phyloP scores from a whole-genome alignment of 352 stramenopile species.

The Pythium pyrilobum region DNA sequence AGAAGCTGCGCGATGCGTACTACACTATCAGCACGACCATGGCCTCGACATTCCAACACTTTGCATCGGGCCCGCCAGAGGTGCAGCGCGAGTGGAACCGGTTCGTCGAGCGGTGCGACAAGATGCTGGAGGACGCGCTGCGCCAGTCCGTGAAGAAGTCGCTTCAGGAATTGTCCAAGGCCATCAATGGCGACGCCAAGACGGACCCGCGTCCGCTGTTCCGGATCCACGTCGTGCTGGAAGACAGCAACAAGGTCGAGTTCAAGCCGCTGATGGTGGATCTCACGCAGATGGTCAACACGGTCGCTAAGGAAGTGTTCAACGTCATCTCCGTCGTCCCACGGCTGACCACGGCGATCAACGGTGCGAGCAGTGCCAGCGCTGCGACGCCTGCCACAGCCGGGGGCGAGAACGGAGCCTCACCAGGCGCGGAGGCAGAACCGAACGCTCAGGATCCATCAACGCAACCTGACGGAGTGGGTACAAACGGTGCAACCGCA shows the following conservation, averaged over 20 bases:
- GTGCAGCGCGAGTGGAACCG: slow-evolving; percentile 92
- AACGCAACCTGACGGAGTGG: neutral
- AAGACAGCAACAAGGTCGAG: slow-evolving; percentile 88
- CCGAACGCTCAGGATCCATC: slow-evolving; percentile 10
- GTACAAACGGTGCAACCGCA: neutral
- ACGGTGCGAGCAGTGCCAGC: slow-evolving; percentile 25
- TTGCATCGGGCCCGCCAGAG: slow-evolving; percentile 80
- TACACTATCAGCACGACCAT: slow-evolving; percentile 87
- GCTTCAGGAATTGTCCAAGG: slow-evolving; percentile 90
- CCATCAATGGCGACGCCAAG: slow-evolving; percentile 93
- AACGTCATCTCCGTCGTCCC: slow-evolving; percentile 90
- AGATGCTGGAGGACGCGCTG: slow-evolving; percentile 87
- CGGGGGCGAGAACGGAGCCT: slow-evolving; percentile 2
- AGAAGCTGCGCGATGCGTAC: slow-evolving; percentile 71
- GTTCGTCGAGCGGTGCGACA: slow-evolving; percentile 89
- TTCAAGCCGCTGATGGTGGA: slow-evolving; percentile 94
- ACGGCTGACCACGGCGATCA: slow-evolving; percentile 62
- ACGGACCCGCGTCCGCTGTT: slow-evolving; percentile 90
- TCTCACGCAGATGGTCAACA: slow-evolving; percentile 93
- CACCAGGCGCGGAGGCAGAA: neutral
- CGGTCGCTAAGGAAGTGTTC: slow-evolving; percentile 94
- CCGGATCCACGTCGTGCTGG: slow-evolving; percentile 90
- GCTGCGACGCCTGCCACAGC: neutral
- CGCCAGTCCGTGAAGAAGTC: slow-evolving; percentile 92
- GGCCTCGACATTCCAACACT: slow-evolving; percentile 90